phyloP scores from a whole-genome alignment of 2,329 filamentous ascomycete genomes.

The Colletotrichum eremochloae region DNA sequence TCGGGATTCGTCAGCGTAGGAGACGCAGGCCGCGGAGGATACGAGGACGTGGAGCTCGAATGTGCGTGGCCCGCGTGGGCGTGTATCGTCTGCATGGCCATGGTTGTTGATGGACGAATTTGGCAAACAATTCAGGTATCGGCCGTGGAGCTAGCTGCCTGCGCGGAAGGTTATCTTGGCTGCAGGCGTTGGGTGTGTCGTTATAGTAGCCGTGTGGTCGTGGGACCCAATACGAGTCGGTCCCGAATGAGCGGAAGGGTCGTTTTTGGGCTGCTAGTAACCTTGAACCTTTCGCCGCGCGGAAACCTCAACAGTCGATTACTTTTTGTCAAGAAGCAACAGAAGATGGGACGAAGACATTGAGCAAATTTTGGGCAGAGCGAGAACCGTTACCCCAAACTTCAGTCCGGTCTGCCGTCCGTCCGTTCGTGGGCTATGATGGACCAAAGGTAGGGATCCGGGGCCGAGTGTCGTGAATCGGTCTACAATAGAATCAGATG shows the following conservation, averaged over 20 bases:
- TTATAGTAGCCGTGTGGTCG: constrained; percentile 34
- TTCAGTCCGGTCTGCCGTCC: constrained; percentile 15
- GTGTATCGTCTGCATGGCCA: constrained; percentile 50
- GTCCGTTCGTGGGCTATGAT: constrained; percentile 26
- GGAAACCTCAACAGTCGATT: constrained; percentile 20
- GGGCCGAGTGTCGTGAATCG: constrained; percentile 10
- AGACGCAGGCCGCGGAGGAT: constrained; percentile 73
- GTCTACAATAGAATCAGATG: constrained; percentile 28
- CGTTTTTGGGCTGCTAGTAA: constrained; percentile 14
- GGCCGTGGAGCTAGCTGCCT: constrained; percentile 16
- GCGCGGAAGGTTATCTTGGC: constrained; percentile 11
- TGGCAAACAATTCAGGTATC: constrained; percentile 19
- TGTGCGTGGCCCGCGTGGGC: constrained; percentile 40
- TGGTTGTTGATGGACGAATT: constrained; percentile 41
- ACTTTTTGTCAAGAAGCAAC: constrained; percentile 25
- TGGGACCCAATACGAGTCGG: constrained; percentile 27
- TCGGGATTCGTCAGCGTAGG: constrained; percentile 94
- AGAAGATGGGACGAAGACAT: constrained; percentile 34
- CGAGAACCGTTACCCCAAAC: constrained; percentile 14
- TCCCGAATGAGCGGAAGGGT: constrained; percentile 1
- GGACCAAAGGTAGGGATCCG: constrained; percentile 22
- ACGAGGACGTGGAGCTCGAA: constrained; percentile 49
- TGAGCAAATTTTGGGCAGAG: constrained; percentile 27
- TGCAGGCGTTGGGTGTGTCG: constrained; percentile 37
- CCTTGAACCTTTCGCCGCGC: constrained; percentile 20